These are phyloP conservation scores for Dictyostelium firmibasis DNA, from an alignment of 78 protist species.

Conservation along the genomic window DNA sequence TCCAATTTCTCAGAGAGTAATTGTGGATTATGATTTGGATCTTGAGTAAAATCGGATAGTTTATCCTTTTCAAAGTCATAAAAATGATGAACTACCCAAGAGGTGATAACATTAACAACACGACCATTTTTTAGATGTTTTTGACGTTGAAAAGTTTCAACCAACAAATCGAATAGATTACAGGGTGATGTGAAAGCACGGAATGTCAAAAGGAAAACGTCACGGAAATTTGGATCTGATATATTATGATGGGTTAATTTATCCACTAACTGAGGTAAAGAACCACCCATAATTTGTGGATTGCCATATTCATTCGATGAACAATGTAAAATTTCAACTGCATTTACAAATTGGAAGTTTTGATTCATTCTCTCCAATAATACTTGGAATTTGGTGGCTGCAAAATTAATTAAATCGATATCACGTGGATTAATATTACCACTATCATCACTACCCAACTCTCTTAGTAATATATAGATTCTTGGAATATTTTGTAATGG, in stretches of 20 bases:
- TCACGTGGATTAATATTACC: conserved; percentile 23
- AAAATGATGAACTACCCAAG: conserved; percentile 63
- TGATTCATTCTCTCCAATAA: conserved; percentile 75
- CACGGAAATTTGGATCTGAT: conserved; percentile 67
- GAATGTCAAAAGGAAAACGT: conserved; percentile 73
- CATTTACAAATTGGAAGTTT: conserved; percentile 82
- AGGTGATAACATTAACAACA: conserved; percentile 39
- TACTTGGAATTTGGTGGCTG: conserved; percentile 48
- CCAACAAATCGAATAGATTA: conserved; percentile 19
- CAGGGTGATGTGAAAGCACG: conserved; percentile 53
- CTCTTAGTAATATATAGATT: conserved; percentile 26
- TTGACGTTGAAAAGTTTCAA: conserved; percentile 18
- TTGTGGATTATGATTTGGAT: conserved; percentile 41
- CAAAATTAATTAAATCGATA: neutral
- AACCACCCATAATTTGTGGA: conserved; percentile 85
- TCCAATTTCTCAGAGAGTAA: conserved; percentile 31
- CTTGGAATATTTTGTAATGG: conserved; percentile 70
- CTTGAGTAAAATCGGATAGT: neutral
- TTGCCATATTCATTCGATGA: conserved; percentile 77
- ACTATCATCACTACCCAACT: conserved; percentile 12
- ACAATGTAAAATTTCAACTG: conserved; percentile 75
- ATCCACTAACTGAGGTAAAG: conserved; percentile 63
- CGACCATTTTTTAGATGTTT: conserved; percentile 2
- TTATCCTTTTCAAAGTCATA: conserved; percentile 64
- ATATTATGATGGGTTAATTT: conserved; percentile 80